Percentiles rank a stretch among this genome's conserved stretches.
These are phyloP conservation scores for Coniochaeta sp. DNA, from an alignment of 2,329 filamentous ascomycete species.

Conservation along the genomic window DNA sequence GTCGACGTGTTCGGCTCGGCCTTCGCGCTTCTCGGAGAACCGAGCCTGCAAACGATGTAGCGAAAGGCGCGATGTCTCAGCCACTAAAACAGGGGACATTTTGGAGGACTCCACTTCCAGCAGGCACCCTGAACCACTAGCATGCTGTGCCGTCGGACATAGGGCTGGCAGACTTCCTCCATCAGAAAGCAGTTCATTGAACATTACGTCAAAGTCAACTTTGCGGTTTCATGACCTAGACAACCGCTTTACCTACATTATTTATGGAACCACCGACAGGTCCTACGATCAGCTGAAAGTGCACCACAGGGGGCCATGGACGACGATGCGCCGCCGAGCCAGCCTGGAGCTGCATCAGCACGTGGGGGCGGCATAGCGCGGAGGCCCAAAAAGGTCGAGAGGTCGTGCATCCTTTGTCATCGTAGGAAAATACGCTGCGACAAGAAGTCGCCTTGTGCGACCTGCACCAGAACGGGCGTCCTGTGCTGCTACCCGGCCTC, in stretches of 20 bases:
- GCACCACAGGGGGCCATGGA: not conserved
- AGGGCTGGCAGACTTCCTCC: not conserved
- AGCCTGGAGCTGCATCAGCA: not conserved
- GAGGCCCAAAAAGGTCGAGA: slow-evolving; percentile 4
- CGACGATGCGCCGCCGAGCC: not conserved
- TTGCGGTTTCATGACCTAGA: not conserved
- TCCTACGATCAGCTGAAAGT: too few relatives aligned
- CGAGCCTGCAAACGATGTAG: not conserved
- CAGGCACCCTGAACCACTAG: not conserved
- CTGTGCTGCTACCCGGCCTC: slow-evolving; percentile 15
- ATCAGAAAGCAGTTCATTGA: not conserved
- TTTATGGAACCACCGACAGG: too few relatives aligned
- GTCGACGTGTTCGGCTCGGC: not conserved
- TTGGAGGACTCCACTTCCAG: not conserved
- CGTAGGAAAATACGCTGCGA: slow-evolving; percentile 17
- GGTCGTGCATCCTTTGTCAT: slow-evolving; percentile 17
- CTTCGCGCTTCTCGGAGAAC: not conserved
- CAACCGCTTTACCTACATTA: not conserved
- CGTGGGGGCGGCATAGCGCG: not conserved
- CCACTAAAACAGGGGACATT: not conserved
- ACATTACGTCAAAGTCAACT: not conserved
- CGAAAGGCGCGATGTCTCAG: not conserved
- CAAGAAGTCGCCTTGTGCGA: slow-evolving; percentile 14
- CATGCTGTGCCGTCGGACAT: not conserved
- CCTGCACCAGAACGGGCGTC: slow-evolving; percentile 12